These are phyloP conservation scores for Immersiporthe knoxdaviesiana DNA, from an alignment of 2,329 filamentous ascomycete species.

Conservation along the genomic window DNA sequence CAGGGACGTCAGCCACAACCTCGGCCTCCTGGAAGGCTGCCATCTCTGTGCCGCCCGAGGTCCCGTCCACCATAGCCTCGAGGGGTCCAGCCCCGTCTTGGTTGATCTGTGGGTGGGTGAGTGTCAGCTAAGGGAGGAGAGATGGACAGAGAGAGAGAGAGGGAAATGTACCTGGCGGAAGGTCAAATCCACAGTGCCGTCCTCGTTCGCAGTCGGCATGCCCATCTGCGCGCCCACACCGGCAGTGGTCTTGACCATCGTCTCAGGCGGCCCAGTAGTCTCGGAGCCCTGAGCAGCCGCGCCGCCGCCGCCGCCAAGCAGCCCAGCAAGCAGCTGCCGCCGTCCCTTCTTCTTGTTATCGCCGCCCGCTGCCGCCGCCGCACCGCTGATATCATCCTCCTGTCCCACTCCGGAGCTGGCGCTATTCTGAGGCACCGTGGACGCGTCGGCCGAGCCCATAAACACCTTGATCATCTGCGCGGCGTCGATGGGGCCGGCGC, in stretches of 20 bases:
- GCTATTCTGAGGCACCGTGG: constrained; percentile 37
- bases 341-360: too few species aligned
- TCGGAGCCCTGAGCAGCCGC: constrained; percentile 32
- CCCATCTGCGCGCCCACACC: constrained; percentile 58
- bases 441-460: constrained; percentile 46
- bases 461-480: constrained; percentile 61
- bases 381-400: not conserved
- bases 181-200: constrained; percentile 64
- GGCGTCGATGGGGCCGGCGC: constrained; percentile 61
- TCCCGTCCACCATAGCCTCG: constrained; percentile 61
- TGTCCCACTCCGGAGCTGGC: constrained; percentile 1
- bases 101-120: constrained; percentile 49
- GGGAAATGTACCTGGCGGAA: constrained; percentile 57
- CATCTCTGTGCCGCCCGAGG: constrained; percentile 64
- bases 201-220: constrained; percentile 63
- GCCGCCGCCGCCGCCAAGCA: too few species aligned
- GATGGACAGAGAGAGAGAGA: too few species aligned
- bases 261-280: constrained; percentile 47
- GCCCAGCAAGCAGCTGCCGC: too few species aligned
- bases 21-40: constrained; percentile 62
- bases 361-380: constrained; percentile 37
- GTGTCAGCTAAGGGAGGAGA: too few species aligned
- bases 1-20: constrained; percentile 50
- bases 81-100: constrained; percentile 70
- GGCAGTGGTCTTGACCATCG: constrained; percentile 55